A percentile compares a stretch with the other conserved stretches of the same genome.
These are phyloP conservation scores for Penicillium oxalicum DNA, from an alignment of 2,329 filamentous ascomycete species.

Conservation along the genomic window DNA sequence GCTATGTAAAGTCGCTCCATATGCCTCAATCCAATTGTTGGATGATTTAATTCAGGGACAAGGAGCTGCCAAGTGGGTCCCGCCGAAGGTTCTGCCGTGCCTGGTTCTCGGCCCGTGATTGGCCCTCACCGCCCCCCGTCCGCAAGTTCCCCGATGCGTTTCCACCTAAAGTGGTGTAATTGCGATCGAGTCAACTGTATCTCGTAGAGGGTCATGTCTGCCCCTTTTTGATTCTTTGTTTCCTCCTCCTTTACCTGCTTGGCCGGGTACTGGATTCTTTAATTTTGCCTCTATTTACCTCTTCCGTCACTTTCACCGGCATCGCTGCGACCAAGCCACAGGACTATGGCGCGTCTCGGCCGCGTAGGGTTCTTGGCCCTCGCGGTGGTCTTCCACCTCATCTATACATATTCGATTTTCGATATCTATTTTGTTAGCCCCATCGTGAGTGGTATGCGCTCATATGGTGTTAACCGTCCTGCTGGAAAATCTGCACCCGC, in stretches of 20 bases:
- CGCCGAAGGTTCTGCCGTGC: constrained; percentile 12
- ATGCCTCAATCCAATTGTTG: too few relatives aligned
- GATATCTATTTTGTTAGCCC: constrained; percentile 98
- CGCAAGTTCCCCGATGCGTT: constrained; percentile 17
- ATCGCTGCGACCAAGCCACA: constrained; percentile 7
- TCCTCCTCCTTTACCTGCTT: constrained; percentile 7
- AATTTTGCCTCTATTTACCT: constrained; percentile 3
- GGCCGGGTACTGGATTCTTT: constrained; percentile 3
- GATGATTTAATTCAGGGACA: background rate
- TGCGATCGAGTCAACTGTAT: constrained; percentile 1
- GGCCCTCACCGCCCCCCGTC: constrained; percentile 20
- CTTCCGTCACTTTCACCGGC: background rate
- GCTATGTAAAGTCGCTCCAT: too few relatives aligned
- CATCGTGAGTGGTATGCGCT: constrained; percentile 89
- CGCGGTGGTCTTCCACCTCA: constrained; percentile 84
- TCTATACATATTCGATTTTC: constrained; percentile 94
- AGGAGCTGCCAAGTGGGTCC: background rate
- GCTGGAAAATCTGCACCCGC: constrained; percentile 64
- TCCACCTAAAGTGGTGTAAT: constrained; percentile 7
- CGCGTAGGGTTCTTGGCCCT: constrained; percentile 81
- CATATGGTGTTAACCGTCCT: constrained; percentile 64
- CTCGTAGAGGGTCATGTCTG: constrained; percentile 5
- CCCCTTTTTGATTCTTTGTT: constrained; percentile 15
- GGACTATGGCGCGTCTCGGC: constrained; percentile 48
- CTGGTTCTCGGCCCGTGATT: constrained; percentile 18